Evolutionary conservation across 257 asterid species (phyloP), one percentile per base, ranked within the genome.

Genomic region (Solanum sejunctum): DNA sequence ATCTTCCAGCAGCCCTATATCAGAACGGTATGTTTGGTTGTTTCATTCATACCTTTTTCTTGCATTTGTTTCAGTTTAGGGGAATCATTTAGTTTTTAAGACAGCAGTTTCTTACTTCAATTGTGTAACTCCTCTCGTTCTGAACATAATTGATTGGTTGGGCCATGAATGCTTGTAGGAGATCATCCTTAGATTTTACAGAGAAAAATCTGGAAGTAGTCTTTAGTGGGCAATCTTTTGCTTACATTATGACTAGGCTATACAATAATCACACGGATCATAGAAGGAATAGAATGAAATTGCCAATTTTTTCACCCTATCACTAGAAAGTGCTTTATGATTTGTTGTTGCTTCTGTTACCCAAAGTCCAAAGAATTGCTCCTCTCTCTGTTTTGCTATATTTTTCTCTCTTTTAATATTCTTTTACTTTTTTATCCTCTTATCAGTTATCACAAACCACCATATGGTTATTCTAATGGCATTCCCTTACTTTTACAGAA

Each of bases 1-100:
- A 54, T 96, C 55, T 89, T 96, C 90, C 99, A 95, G 89, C 98
- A 93, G 88, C 98, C 99, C 55, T 92, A 90, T 86, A 63, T 96
- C 88, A 90, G 98, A 95, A 89, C 98, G 92, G 99, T 96, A 93
- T 87, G 94, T 63, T 73, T 87, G 84, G 45, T 8, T n/a, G 26
- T 10, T 54, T 70, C 17, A 28, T 16, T 58, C 60, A 1, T 73
- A 47, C 26, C 12, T 6, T 21, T 39, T 73, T 47, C 60, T 21
- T 73, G 58, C n/a, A 47, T 73, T 73, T 47, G n/a, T 21, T 73
- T 73, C n/a, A 12, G 55, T 73, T 47, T 47, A n/a, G 41, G 58
- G 41, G 41, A 12, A 47, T 21, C 58, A 47, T 47, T 20, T 73
- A 73, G 81, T 23, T 73, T 45, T 73, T 47, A 21, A 47, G 58